phyloP scores from a whole-genome alignment of 805 yeast genomes.

The Ogataea allantospora region DNA sequence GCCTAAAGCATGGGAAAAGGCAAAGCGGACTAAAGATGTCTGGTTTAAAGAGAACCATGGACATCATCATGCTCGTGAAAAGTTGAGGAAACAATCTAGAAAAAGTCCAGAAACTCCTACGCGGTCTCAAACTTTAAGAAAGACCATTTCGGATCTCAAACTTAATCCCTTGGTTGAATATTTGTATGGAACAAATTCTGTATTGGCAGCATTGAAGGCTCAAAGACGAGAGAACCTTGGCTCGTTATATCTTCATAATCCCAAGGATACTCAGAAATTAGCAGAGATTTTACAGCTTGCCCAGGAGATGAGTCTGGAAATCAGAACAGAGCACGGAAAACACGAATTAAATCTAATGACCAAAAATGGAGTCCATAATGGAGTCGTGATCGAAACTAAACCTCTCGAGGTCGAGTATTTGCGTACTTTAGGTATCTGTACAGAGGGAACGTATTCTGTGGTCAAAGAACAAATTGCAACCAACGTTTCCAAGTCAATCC shows the following conservation, averaged over 20 bases:
- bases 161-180: slow-evolving; percentile 59
- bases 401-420: slow-evolving; percentile 41
- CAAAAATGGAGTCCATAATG: slow-evolving; percentile 75
- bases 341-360: slow-evolving; percentile 61
- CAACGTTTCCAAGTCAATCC: not conserved
- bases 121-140: slow-evolving; percentile 10
- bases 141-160: slow-evolving; percentile 18
- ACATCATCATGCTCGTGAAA: slow-evolving; percentile 56
- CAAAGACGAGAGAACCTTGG: slow-evolving; percentile 52
- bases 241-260: slow-evolving; percentile 48
- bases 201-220: slow-evolving; percentile 63
- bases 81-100: slow-evolving; percentile 16
- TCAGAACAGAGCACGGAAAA: slow-evolving; percentile 33
- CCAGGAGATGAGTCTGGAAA: slow-evolving; percentile 39
- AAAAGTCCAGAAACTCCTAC: slow-evolving; percentile 3
- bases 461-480: slow-evolving; percentile 19
- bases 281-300: slow-evolving; percentile 49
- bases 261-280: slow-evolving; percentile 28
- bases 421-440: slow-evolving; percentile 21
- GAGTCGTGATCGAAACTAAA: slow-evolving; percentile 67
- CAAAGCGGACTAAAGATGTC: slow-evolving; percentile 57
- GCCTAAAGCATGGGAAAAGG: slow-evolving; percentile 65
- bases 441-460: slow-evolving; percentile 18
- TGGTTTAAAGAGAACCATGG: slow-evolving; percentile 64
- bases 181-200: slow-evolving; percentile 74